Evolutionary conservation across 148 eudicot genomes (phyloP).

Genomic region (Arbutus unedo): DNA sequence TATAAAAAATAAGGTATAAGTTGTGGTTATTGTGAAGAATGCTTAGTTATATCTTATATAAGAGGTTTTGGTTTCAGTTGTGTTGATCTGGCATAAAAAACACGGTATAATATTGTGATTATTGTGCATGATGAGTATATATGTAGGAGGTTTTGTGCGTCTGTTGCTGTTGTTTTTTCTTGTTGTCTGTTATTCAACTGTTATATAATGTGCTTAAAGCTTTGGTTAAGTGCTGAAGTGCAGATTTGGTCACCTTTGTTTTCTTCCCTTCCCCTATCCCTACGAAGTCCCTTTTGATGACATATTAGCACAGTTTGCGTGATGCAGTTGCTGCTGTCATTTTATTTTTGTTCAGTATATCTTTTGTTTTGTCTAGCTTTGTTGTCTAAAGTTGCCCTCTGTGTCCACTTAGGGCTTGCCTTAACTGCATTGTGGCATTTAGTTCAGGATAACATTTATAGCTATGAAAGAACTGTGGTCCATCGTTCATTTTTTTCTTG

Average conservation of each 20-base stretch:
- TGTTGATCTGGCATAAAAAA: conserved; percentile 6
- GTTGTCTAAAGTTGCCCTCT: neutral
- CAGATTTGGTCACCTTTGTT: neutral
- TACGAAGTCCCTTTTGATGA: neutral
- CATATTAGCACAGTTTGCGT: neutral
- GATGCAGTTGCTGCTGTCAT: neutral
- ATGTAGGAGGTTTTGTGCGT: neutral
- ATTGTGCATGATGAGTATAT: neutral
- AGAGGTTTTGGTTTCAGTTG: neutral
- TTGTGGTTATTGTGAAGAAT: neutral
- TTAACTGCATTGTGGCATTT: neutral
- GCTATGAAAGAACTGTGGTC: neutral
- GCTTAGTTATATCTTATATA: neutral
- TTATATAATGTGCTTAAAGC: neutral
- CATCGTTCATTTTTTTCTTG: neutral
- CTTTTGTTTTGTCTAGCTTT: neutral
- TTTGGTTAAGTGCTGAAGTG: neutral
- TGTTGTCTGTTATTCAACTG: neutral
- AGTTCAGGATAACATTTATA: neutral
- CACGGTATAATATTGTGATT: conserved; percentile 39
- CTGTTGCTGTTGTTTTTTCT: neutral
- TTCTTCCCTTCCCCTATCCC: neutral
- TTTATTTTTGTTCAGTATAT: neutral
- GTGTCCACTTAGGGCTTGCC: neutral
- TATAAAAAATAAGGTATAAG: conserved; percentile 54